Conservation (phyloP, 495 filamentous ascomycete species). For the Xylaria scruposa region DNA sequence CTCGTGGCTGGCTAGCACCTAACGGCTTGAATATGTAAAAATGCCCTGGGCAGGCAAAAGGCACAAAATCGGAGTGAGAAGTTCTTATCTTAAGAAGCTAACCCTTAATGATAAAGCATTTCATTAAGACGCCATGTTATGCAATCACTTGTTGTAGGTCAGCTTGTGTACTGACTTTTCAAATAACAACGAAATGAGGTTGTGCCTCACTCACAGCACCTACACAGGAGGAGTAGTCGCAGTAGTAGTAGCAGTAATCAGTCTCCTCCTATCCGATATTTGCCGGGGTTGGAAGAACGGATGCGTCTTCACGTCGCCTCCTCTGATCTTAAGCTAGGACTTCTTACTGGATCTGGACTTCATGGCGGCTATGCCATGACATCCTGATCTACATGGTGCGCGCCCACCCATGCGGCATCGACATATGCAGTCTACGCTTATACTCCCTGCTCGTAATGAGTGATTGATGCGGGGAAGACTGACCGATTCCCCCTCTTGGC, state of each 20-base stretch:
- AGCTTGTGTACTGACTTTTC: not conserved
- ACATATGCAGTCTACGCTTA: not conserved
- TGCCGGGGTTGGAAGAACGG: not conserved
- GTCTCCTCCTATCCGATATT: not conserved
- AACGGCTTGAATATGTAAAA: no score
- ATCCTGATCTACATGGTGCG: not conserved
- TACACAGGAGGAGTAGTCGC: no score
- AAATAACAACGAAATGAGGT: not conserved
- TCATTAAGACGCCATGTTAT: not conserved
- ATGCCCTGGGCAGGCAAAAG: conserved; percentile 1
- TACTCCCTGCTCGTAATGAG: not conserved
- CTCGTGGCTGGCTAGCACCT: not conserved
- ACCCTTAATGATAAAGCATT: no score
- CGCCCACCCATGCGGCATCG: not conserved
- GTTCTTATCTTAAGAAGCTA: not conserved
- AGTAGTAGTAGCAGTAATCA: no score
- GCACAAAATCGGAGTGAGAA: not conserved
- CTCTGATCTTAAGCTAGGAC: not conserved
- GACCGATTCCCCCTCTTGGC: conserved; percentile 10
- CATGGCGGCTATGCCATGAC: not conserved
- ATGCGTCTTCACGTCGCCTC: not conserved
- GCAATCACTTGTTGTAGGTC: not conserved
- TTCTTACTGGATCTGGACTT: not conserved
- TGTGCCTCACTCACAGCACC: not conserved
- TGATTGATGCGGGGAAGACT: conserved; percentile 16